Base-by-base conservation (phyloP, 2,329 filamentous ascomycete species). In the Fusarium mexicanum region DNA sequence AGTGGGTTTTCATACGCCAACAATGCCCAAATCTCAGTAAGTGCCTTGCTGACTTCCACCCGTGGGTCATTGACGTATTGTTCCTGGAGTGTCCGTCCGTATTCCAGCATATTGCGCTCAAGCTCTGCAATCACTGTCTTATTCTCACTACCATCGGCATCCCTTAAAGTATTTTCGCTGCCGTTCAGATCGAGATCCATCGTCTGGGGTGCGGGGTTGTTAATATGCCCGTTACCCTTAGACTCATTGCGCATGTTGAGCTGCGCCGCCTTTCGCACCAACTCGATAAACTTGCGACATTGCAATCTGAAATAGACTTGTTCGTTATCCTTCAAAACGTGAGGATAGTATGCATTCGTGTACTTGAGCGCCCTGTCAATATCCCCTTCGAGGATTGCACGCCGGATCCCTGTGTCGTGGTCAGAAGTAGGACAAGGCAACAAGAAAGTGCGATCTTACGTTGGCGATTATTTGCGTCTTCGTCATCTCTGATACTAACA, bases 251-350 rank as follows among this genome's bases (percentile, higher is more conserved):
- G 83, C 41, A 87, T 84, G 77, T 87, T 87, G 24, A 93, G 82
- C 75, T 95, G 92, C 6, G 92, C 91, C 41, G 91, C 91, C 66
- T 88, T 89, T 46, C 93, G 90, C 77, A 97, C 94, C 92, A 99
- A 96, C 82, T 99, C 96, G 69, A 98, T 92, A 81, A 98, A 98
- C 80, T 96, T 97, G 69, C 95, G 91, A 80, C 95, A 98, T 75
- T 92, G 91, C 55, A 99, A 86, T 66, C 92, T 93, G 83, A 99
- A 98, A 80, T 95, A 91, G 22, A 98, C 94, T 61, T 94, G 91
- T 62, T 94, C 91, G 78, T 98, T 94, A 29, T 94, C 89, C 53
- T 90, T 87, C 24, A 99, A 87, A 3, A 98, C 94, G 31, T 89
- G 87, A 10, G 94, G 93, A 77, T 98, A 99, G 79, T 91, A 94